A percentile compares a stretch with the other conserved stretches of the same genome.
phyloP scores from a whole-genome alignment of 2,329 filamentous ascomycete genomes.

The Harringtonia lauricola region DNA sequence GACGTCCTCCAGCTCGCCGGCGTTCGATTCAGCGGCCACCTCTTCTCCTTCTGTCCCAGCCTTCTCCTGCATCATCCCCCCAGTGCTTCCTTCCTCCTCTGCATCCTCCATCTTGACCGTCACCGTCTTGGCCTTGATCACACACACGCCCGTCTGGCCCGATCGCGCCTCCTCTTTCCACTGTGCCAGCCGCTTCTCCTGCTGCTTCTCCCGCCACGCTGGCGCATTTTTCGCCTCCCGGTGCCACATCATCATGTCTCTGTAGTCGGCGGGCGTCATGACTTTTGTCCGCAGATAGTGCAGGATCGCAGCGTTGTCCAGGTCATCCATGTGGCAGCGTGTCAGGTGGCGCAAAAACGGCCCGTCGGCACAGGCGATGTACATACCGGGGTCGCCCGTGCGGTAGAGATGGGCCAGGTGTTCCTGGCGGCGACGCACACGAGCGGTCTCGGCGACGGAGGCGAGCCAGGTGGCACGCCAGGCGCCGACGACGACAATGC shows the following conservation, averaged over 20 bases:
- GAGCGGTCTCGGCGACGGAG: not conserved
- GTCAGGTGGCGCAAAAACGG: not conserved
- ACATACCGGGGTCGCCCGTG: not conserved
- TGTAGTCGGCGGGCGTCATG: not conserved
- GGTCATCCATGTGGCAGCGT: not conserved
- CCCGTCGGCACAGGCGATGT: not conserved
- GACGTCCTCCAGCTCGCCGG: no score
- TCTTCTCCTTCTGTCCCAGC: no score
- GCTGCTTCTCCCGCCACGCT: not conserved
- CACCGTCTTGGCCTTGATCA: not conserved
- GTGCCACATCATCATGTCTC: not conserved
- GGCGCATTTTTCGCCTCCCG: not conserved
- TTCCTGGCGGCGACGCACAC: not conserved
- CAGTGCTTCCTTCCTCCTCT: not conserved
- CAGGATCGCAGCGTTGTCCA: not conserved
- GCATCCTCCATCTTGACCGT: not conserved
- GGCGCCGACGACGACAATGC: conserved; percentile 1
- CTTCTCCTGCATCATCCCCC: no score
- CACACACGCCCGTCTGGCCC: not conserved
- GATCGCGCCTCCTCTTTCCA: not conserved
- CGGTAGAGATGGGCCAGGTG: not conserved
- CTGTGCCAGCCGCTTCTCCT: not conserved
- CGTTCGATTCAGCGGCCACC: no score
- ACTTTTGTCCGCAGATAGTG: not conserved
- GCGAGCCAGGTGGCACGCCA: not conserved